phyloP scores from a whole-genome alignment of 768 basidiomycete species.

The Tricholoma bakamatsutake region DNA sequence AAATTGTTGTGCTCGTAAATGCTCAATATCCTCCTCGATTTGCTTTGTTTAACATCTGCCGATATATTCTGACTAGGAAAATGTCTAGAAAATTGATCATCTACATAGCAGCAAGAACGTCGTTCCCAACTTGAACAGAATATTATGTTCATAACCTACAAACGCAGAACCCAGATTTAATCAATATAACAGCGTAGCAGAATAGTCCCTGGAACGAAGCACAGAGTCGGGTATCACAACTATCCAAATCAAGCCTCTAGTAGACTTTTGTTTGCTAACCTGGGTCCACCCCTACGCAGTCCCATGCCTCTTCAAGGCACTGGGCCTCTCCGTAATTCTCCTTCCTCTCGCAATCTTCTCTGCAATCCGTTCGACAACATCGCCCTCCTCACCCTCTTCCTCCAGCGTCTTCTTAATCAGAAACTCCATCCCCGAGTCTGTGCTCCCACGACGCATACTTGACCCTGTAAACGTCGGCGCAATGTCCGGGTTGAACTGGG shows the following conservation, averaged over 20 bases:
- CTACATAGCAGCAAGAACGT: too few species aligned
- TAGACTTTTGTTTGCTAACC: not conserved
- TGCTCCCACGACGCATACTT: slow-evolving; percentile 48
- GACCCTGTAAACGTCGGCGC: slow-evolving; percentile 51
- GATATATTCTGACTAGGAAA: too few species aligned
- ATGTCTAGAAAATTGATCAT: too few species aligned
- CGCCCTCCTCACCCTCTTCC: slow-evolving; percentile 48
- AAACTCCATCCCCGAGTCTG: slow-evolving; percentile 52
- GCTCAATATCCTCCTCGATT: too few species aligned
- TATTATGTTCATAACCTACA: not conserved
- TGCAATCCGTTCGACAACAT: slow-evolving; percentile 54
- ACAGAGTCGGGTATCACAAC: not conserved
- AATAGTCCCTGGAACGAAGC: not conserved
- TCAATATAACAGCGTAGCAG: not conserved
- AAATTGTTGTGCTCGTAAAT: too few species aligned
- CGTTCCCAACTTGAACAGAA: not conserved
- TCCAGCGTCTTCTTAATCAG: slow-evolving; percentile 58
- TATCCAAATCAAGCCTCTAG: not conserved
- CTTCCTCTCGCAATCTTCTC: slow-evolving; percentile 55
- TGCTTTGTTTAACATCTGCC: too few species aligned
- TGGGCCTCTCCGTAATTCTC: slow-evolving; percentile 37
- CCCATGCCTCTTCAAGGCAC: slow-evolving; percentile 58
- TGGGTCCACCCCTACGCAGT: slow-evolving; percentile 32
- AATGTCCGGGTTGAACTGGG: slow-evolving; percentile 39
- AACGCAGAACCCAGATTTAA: not conserved